Evolutionary conservation across 208 protist species (phyloP).

Genomic region (Acanthamoeba lugdunensis): DNA sequence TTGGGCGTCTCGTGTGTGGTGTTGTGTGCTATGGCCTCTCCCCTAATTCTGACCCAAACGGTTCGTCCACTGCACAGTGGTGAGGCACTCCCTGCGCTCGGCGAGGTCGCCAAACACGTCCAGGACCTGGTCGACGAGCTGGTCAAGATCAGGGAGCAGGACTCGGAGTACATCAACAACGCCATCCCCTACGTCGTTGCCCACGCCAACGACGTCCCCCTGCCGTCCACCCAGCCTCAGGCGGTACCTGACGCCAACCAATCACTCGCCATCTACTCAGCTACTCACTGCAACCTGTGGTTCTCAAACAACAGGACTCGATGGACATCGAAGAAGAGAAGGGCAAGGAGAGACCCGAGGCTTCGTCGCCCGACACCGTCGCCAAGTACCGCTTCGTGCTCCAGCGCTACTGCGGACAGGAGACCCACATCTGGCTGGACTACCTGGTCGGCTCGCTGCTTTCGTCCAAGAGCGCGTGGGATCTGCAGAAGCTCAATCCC

Average conservation of each 20-base stretch:
- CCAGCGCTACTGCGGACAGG: conserved; percentile 67
- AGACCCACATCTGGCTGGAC: conserved; percentile 75
- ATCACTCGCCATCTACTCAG: no score
- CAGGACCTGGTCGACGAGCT: conserved; percentile 49
- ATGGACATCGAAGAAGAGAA: conserved; percentile 67
- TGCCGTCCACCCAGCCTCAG: neutral
- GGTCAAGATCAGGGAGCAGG: conserved; percentile 35
- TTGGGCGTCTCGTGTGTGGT: neutral
- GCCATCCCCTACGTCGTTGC: conserved; percentile 70
- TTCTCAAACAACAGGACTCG: neutral
- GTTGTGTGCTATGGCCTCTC: neutral
- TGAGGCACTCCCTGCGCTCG: conserved; percentile 1
- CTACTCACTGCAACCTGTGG: neutral
- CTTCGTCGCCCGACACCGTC: neutral
- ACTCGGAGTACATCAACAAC: conserved; percentile 65
- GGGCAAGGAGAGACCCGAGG: conserved; percentile 32
- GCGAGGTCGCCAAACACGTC: conserved; percentile 36
- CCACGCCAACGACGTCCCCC: conserved; percentile 63
- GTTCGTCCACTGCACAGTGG: neutral
- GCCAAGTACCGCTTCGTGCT: conserved; percentile 62
- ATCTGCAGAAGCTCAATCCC: conserved; percentile 75
- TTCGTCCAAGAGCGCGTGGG: conserved; percentile 68
- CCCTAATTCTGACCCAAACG: neutral
- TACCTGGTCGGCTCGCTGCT: conserved; percentile 76
- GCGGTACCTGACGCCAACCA: neutral